Base-by-base conservation (phyloP, 805 yeast species). In the Starmerella ratchasimensis region DNA sequence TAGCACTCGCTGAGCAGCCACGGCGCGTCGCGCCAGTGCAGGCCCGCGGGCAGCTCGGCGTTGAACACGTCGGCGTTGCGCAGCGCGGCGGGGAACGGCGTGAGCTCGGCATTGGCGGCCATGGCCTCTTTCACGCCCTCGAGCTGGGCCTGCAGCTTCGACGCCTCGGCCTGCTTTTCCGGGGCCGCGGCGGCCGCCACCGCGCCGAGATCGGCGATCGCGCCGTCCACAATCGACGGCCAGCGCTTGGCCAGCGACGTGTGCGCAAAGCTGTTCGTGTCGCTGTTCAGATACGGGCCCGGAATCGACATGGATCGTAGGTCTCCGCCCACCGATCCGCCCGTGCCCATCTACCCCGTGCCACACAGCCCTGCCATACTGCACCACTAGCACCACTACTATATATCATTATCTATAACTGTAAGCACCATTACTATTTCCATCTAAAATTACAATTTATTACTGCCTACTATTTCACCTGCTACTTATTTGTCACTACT, bases 1-100 rank as follows among this genome's bases (percentile, higher is more conserved):
- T 78, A 76, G 57, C 94, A 78, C 58, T 93, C 99, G 29, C 79
- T 63, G 52, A 68, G 78, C 37, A 90, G 62, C 99, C 99, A 90
- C 15, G 94, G 94, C 1, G 88, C 93, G 7, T 76, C 66, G 32
- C 64, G 61, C 96, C 96, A 90, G 13, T 80, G 71, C 32, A 27
- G 25, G 16, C 26, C 30, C 9, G 25, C 59, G 25, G 69, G 29
- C 18, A 32, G 17, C 67, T 3, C 65, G 3, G 29, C 19, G 59
- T 88, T 81, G 61, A 72, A 86, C 5, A 71, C 62, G 10, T 57
- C 55, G 40, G 76, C 67, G 25, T 73, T 68, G 8, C 19, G 14
- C 5, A 62, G 63, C 7, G 58, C 58, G n/a, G 59, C 63, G 1
- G 65, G 58, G 37, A 80, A 62, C 13, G 67, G 62, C 32, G 55